phyloP scores from a whole-genome alignment of 169 alveolate species.

The Plasmodium chabaudi region DNA sequence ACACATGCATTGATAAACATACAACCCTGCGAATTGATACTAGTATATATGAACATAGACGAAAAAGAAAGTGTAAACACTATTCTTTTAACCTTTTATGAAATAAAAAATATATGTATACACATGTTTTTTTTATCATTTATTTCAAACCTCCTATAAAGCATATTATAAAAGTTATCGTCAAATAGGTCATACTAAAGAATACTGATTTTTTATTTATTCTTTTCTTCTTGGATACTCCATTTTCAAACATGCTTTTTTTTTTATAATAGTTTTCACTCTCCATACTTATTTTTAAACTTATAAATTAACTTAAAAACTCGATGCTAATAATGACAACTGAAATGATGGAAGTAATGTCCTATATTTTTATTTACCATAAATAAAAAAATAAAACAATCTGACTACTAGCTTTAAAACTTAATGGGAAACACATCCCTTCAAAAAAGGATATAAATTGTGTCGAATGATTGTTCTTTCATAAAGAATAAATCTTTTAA shows the following conservation, averaged over 20 bases:
- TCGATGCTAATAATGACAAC: background rate
- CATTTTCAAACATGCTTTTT: constrained; percentile 28
- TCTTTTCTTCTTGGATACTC: constrained; percentile 19
- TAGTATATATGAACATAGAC: background rate
- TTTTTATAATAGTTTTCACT: constrained; percentile 29
- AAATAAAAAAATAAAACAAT: too few relatives aligned
- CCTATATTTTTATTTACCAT: too few relatives aligned
- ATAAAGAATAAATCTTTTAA: too few relatives aligned
- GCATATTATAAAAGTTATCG: constrained; percentile 41
- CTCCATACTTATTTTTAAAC: constrained; percentile 24
- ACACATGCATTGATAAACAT: background rate
- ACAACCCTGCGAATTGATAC: background rate
- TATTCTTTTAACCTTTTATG: too few relatives aligned
- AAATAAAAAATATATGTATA: background rate
- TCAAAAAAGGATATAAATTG: too few relatives aligned
- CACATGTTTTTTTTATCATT: background rate
- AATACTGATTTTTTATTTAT: constrained; percentile 38
- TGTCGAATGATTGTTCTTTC: too few relatives aligned
- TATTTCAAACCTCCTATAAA: constrained; percentile 56
- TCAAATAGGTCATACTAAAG: constrained; percentile 54
- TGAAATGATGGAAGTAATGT: background rate
- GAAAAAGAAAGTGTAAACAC: too few relatives aligned
- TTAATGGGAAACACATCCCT: too few relatives aligned
- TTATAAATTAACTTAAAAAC: background rate
- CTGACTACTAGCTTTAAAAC: too few relatives aligned